A percentile compares a stretch with the other conserved stretches of the same genome.
phyloP scores from a whole-genome alignment of 208 protist genomes.

The Vickermania ingenoplastis region DNA sequence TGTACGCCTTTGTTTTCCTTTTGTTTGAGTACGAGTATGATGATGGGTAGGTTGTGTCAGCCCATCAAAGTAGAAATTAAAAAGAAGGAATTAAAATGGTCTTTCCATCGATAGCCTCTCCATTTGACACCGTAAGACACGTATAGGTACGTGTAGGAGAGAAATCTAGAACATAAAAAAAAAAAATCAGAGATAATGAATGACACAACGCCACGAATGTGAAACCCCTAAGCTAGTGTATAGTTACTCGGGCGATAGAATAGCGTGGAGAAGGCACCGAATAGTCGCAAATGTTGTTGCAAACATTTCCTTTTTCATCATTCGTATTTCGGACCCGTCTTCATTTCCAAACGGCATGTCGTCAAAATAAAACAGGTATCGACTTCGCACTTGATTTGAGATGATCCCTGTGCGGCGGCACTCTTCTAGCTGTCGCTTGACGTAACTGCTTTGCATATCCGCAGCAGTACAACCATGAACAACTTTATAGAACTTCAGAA shows the following conservation, averaged over 20 bases:
- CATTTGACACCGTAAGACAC: no score
- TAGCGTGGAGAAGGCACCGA: background rate
- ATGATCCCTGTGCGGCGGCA: conserved; percentile 57
- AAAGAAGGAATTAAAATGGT: no score
- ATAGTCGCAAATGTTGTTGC: background rate
- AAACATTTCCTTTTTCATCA: conserved; percentile 2
- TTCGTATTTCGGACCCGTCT: conserved; percentile 19
- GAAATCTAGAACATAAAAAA: no score
- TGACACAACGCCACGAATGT: no score
- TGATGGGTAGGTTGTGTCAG: no score
- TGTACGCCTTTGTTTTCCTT: no score
- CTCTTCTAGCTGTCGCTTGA: conserved; percentile 65
- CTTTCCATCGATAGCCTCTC: no score
- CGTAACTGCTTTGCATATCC: conserved; percentile 84
- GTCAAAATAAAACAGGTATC: conserved; percentile 76
- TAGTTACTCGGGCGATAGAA: background rate
- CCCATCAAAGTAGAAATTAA: no score
- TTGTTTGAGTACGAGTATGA: no score
- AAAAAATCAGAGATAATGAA: no score
- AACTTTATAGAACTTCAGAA: conserved; percentile 73
- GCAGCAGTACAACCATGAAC: conserved; percentile 63
- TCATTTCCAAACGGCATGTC: conserved; percentile 71
- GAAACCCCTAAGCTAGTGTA: no score
- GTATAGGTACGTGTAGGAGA: no score
- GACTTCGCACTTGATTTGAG: conserved; percentile 23